A percentile compares a stretch with the other conserved stretches of the same genome.
phyloP scores from a whole-genome alignment of 192 early-diverging fungal genomes.

The Podila epigama region DNA sequence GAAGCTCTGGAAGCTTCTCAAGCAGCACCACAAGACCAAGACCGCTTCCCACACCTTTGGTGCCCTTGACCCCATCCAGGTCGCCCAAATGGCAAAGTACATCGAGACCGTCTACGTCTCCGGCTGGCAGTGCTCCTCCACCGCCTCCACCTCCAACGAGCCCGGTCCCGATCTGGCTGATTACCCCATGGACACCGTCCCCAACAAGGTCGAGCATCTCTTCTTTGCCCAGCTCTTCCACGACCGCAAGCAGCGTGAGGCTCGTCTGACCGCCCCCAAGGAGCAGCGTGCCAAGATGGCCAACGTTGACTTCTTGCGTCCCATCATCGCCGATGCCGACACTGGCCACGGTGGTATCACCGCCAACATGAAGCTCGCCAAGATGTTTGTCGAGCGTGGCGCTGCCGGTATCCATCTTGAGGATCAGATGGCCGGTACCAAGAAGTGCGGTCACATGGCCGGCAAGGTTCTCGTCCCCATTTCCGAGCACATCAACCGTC shows the following conservation, averaged over 20 bases:
- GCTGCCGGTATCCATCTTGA: slow-evolving; percentile 94
- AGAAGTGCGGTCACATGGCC: slow-evolving; percentile 99
- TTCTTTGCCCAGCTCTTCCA: slow-evolving; percentile 98
- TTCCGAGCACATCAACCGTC: slow-evolving; percentile 96
- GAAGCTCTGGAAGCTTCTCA: slow-evolving; percentile 89
- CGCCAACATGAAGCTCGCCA: slow-evolving; percentile 95
- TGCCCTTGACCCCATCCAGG: slow-evolving; percentile 93
- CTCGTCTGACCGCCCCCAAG: slow-evolving; percentile 73
- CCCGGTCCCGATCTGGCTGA: slow-evolving; percentile 98
- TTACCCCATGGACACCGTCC: slow-evolving; percentile 98
- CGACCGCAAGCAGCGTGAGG: slow-evolving; percentile 95
- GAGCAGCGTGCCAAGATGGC: slow-evolving; percentile 73
- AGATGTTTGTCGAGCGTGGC: slow-evolving; percentile 97
- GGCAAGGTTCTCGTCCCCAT: slow-evolving; percentile 99
- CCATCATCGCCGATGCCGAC: slow-evolving; percentile 97
- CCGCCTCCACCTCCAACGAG: slow-evolving; percentile 93
- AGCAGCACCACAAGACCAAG: slow-evolving; percentile 76
- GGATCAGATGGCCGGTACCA: slow-evolving; percentile 94
- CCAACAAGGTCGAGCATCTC: slow-evolving; percentile 98
- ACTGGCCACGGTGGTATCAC: slow-evolving; percentile 99
- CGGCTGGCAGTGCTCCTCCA: slow-evolving; percentile 98
- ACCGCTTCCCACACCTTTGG: slow-evolving; percentile 95
- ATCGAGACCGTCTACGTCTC: slow-evolving; percentile 97
- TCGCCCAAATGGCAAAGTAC: slow-evolving; percentile 96
- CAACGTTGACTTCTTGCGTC: slow-evolving; percentile 88